phyloP scores from a whole-genome alignment of 345 rosid species.

The Cardamine chenopodiifolia region DNA sequence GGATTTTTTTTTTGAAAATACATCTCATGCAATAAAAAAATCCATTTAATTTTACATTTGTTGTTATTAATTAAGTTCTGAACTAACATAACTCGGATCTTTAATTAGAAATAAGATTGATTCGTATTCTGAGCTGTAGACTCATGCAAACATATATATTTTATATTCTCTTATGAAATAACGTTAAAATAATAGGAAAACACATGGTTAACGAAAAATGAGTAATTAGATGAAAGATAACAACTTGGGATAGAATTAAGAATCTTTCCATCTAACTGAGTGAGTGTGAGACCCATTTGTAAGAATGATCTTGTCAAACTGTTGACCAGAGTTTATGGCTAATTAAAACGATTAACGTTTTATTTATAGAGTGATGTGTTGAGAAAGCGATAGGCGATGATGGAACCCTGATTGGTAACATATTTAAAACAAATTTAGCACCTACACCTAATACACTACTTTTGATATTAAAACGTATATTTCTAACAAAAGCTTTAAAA shows the following conservation, averaged over 20 bases:
- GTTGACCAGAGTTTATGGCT: constrained; percentile 26
- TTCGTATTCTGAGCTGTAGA: background rate
- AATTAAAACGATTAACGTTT: background rate
- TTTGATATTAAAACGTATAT: constrained; percentile 12
- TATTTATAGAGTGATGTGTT: constrained; percentile 10
- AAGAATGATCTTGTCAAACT: background rate
- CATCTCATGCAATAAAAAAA: background rate
- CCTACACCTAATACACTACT: constrained; percentile 27
- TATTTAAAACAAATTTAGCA: constrained; percentile 31
- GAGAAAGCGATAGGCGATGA: constrained; percentile 25
- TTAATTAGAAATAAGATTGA: background rate
- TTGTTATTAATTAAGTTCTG: background rate
- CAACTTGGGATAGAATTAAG: background rate
- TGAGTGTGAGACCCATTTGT: background rate
- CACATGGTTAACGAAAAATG: background rate
- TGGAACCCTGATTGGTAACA: constrained; percentile 33
- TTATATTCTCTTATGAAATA: background rate
- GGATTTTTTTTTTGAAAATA: background rate
- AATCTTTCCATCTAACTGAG: constrained; percentile 1
- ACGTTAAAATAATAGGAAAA: background rate
- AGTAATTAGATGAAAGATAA: background rate
- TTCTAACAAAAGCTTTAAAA: background rate
- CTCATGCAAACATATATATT: background rate
- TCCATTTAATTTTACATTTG: background rate
- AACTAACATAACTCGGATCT: background rate